Percentiles rank a stretch among this genome's conserved stretches.
Conservation (phyloP, 306 rosid genomes). For the Vicia sativa region DNA sequence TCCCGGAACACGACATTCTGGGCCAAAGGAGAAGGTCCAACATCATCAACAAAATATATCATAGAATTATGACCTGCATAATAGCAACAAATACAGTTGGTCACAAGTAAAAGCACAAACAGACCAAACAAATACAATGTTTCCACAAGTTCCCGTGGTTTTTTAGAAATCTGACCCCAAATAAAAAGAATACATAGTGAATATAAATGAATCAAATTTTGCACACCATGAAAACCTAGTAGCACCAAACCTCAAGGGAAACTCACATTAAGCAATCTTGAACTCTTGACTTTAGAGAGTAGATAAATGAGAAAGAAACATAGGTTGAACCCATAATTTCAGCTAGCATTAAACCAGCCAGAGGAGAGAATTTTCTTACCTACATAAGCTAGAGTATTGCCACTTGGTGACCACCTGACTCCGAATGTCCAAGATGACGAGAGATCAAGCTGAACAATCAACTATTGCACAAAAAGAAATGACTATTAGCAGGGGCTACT, state of each 20-base stretch:
- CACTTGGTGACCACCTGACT: constrained; percentile 98
- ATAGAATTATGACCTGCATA: constrained; percentile 87
- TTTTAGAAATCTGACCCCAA: constrained; percentile 7
- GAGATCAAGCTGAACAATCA: constrained; percentile 91
- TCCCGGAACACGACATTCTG: constrained; percentile 87
- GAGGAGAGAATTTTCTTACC: constrained; percentile 64
- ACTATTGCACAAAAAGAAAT: constrained; percentile 56
- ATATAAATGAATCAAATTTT: constrained; percentile 17
- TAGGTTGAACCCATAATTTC: constrained; percentile 29
- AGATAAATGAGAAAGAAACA: constrained; percentile 21
- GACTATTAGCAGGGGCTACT: constrained; percentile 31
- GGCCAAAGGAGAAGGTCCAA: constrained; percentile 95
- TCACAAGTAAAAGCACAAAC: constrained; percentile 26
- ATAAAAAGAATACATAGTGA: background rate
- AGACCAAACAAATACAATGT: constrained; percentile 18
- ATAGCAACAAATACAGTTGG: constrained; percentile 41
- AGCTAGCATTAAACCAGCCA: constrained; percentile 26
- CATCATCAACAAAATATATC: constrained; percentile 90
- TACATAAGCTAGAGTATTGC: constrained; percentile 86
- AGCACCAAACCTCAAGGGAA: constrained; percentile 10
- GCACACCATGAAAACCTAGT: background rate
- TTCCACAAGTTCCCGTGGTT: constrained; percentile 18
- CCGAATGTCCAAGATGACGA: constrained; percentile 92
- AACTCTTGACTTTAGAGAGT: constrained; percentile 22
- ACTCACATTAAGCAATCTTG: constrained; percentile 14